A percentile compares a stretch with the other conserved stretches of the same genome.
Evolutionary conservation across 805 yeast species (phyloP).

Genomic region (Kuraishia hungarica): DNA sequence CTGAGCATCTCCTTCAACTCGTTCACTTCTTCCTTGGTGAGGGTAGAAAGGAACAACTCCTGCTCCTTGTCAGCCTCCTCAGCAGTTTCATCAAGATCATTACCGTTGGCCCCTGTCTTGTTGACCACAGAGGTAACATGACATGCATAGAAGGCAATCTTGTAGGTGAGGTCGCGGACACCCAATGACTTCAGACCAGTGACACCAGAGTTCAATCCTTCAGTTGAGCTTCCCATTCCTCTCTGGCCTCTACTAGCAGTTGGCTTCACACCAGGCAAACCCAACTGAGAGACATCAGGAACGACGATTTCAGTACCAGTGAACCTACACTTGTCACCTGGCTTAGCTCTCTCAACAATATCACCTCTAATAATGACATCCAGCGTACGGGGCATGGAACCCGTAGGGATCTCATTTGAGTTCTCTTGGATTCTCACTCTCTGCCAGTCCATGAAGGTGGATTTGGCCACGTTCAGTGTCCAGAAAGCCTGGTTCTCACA

Average conservation of each 20-base stretch:
- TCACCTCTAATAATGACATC: constrained; percentile 93
- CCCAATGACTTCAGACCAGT: constrained; percentile 88
- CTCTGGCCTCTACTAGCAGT: constrained; percentile 62
- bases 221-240: constrained; percentile 42
- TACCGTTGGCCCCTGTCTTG: constrained; percentile 11
- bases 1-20: constrained; percentile 88
- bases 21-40: constrained; percentile 73
- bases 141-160: constrained; percentile 84
- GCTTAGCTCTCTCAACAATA: constrained; percentile 90
- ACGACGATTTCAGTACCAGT: constrained; percentile 93
- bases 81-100: constrained; percentile 6
- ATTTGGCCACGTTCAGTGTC: constrained; percentile 76
- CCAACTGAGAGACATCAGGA: constrained; percentile 90
- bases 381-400: constrained; percentile 96
- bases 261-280: constrained; percentile 92
- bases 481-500: constrained; percentile 84
- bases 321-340: constrained; percentile 91
- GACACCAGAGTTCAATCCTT: constrained; percentile 76
- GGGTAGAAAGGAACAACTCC: constrained; percentile 67
- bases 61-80: constrained; percentile 62
- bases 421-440: constrained; percentile 92
- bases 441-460: constrained; percentile 94
- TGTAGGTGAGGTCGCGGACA: constrained; percentile 87
- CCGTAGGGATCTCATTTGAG: constrained; percentile 94
- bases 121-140: constrained; percentile 66